A percentile compares a stretch with the other conserved stretches of the same genome.
Evolutionary conservation across 73 alveolate species (phyloP).

Genomic region (Urostyla sp.): DNA sequence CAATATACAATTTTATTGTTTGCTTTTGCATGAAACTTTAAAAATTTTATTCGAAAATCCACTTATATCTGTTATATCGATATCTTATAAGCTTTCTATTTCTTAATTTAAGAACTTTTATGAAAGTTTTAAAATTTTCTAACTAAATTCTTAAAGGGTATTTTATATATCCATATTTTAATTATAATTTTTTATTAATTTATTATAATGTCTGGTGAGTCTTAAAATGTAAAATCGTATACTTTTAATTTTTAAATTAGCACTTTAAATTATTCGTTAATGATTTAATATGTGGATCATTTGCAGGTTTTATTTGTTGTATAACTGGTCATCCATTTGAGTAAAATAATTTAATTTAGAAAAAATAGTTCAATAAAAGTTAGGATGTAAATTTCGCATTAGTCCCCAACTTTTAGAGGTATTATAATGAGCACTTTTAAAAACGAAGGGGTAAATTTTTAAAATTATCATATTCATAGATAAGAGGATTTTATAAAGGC

Average conservation of each 20-base stretch:
- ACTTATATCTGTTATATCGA: no score
- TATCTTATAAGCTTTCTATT: no score
- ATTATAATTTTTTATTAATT: no score
- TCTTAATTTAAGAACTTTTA: no score
- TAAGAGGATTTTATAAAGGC: slow-evolving; percentile 61
- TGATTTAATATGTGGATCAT: slow-evolving; percentile 68
- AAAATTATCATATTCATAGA: not conserved
- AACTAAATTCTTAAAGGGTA: not conserved
- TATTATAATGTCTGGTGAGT: not conserved
- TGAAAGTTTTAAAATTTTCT: no score
- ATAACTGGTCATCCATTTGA: slow-evolving; percentile 70
- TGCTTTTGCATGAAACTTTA: not conserved
- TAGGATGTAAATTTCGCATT: slow-evolving; percentile 52
- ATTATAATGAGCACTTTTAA: not conserved
- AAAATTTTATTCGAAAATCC: slow-evolving; percentile 48
- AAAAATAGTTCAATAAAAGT: slow-evolving; percentile 54
- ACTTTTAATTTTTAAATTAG: not conserved
- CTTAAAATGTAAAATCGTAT: not conserved
- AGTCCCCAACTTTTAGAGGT: no score
- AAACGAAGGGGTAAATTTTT: slow-evolving; percentile 25
- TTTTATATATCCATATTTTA: not conserved
- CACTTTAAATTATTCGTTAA: slow-evolving; percentile 13
- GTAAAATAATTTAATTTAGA: not conserved
- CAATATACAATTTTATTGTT: not conserved
- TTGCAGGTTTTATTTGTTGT: slow-evolving; percentile 55